Evolutionary conservation across 2,329 filamentous ascomycete genomes (phyloP).

Genomic region (Clarireedia monteithiana): DNA sequence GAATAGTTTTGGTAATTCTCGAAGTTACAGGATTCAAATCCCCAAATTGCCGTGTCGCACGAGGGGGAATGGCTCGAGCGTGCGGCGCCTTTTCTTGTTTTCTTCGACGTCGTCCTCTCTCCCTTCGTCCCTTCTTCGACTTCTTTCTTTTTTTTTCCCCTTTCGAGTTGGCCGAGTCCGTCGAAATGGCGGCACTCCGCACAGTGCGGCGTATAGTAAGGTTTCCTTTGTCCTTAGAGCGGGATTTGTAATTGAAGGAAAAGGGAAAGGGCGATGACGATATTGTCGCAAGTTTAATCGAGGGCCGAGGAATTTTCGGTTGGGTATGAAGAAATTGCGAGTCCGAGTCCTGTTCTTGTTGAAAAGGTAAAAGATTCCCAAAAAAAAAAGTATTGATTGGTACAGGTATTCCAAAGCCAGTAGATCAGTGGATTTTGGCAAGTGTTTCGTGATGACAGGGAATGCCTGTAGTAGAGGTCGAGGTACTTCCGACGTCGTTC

Average conservation of each 20-base stretch:
- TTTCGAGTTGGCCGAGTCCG: background rate
- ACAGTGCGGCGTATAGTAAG: background rate
- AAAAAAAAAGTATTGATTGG: background rate
- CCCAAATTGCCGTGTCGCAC: slow-evolving; percentile 8
- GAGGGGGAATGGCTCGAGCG: slow-evolving; percentile 6
- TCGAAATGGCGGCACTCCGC: too few species aligned
- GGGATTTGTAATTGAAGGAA: background rate
- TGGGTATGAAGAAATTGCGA: background rate
- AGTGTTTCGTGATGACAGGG: slow-evolving; percentile 19
- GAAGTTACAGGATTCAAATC: background rate
- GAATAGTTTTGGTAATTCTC: background rate
- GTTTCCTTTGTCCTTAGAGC: background rate
- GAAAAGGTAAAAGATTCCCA: background rate
- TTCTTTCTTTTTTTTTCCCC: background rate
- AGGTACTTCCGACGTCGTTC: slow-evolving; percentile 1
- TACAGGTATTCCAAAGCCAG: background rate
- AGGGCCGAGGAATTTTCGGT: background rate
- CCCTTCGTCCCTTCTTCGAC: background rate
- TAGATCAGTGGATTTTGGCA: background rate
- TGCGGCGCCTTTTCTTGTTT: background rate
- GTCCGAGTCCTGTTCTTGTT: background rate
- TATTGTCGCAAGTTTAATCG: background rate
- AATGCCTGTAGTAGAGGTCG: slow-evolving; percentile 6
- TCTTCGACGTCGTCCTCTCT: background rate
- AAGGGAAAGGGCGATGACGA: background rate